Base-by-base conservation (phyloP, 2,329 filamentous ascomycete genomes). In the Myotisia sp. region DNA sequence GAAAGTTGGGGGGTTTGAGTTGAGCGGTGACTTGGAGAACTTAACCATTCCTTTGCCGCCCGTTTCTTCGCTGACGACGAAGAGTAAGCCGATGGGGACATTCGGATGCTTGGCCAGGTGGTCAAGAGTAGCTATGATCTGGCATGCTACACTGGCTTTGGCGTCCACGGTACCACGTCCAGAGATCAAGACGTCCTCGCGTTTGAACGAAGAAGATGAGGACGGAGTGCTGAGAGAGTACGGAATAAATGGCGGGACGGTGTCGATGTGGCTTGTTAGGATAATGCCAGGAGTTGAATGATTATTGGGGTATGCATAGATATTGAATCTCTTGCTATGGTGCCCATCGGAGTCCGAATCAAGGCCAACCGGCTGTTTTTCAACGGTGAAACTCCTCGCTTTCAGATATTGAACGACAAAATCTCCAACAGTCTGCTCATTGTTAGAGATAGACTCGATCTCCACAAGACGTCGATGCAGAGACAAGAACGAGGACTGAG, bases 1-100 rank as follows among this genome's bases (percentile, higher is more conserved):
- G 63, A 74, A 76, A 12, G 44, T 45, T 10, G 38, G 62, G 49
- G 26, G 55, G 45, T 21, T 67, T 41, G 33, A 60, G 47, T 74
- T 66, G 55, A 68, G 47, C 39, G 55, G 24, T 45, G 64, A 64
- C 5, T 53, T 36, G 8, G 60, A 63, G 47, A 63, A 64, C 32
- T 54, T 48, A 33, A 55, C 56, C 87, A 95, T 95, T 6, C 87
- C 87, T 42, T 79, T 77, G 6, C 87, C 87, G 3, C 64, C 65
- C 2, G 67, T 69, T 55, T 95, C 87, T 55, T 98, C 87, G 39
- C 83, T 85, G 0, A 93, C 81, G 1, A 76, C 73, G 48, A 71
- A 76, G 17, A 77, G 62, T 2, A 76, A 54, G 0, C 63, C 64
- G 3, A 65, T 48, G 0, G 62, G 50, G 5, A 62, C 51, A 22